Conservation (phyloP, 2,329 filamentous ascomycete genomes). For the Pyrenophora teres region DNA sequence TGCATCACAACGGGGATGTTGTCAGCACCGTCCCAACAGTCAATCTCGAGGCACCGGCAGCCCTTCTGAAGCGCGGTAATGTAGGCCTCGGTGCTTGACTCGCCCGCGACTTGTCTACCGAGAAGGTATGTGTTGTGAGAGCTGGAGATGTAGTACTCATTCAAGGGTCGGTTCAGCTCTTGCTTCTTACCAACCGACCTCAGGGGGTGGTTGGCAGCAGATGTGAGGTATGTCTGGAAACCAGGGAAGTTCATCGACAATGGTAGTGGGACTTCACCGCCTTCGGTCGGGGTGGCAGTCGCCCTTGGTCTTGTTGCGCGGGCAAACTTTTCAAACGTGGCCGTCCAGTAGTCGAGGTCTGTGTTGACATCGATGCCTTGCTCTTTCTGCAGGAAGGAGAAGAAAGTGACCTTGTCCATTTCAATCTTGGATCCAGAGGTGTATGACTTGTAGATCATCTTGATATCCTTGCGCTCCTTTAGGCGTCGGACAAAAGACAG, state of each 20-base stretch:
- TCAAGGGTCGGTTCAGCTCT: slow-evolving; percentile 79
- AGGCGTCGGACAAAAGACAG: slow-evolving; percentile 80
- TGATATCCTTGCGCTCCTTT: slow-evolving; percentile 82
- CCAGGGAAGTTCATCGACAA: slow-evolving; percentile 75
- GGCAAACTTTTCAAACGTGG: slow-evolving; percentile 71
- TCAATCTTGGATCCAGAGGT: slow-evolving; percentile 61
- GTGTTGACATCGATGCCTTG: slow-evolving; percentile 78
- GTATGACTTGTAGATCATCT: slow-evolving; percentile 69
- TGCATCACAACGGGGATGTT: slow-evolving; percentile 89
- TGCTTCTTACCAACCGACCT: slow-evolving; percentile 64
- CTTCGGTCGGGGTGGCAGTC: slow-evolving; percentile 48
- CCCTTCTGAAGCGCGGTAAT: slow-evolving; percentile 85
- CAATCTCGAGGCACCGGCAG: slow-evolving; percentile 94
- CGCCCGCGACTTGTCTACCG: slow-evolving; percentile 85
- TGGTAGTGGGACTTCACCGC: slow-evolving; percentile 47
- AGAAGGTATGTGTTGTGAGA: slow-evolving; percentile 98
- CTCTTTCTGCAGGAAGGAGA: slow-evolving; percentile 71
- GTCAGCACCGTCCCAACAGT: slow-evolving; percentile 94
- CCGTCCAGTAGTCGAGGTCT: slow-evolving; percentile 70
- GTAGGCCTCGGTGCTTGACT: slow-evolving; percentile 94
- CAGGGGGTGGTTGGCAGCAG: slow-evolving; percentile 67
- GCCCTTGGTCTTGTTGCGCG: slow-evolving; percentile 39
- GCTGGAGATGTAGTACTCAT: slow-evolving; percentile 97
- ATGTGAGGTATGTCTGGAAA: slow-evolving; percentile 64
- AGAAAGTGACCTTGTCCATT: slow-evolving; percentile 74